These are phyloP conservation scores for Coccinonectria pachysandricola DNA, from an alignment of 2,329 filamentous ascomycete species.

Conservation along the genomic window DNA sequence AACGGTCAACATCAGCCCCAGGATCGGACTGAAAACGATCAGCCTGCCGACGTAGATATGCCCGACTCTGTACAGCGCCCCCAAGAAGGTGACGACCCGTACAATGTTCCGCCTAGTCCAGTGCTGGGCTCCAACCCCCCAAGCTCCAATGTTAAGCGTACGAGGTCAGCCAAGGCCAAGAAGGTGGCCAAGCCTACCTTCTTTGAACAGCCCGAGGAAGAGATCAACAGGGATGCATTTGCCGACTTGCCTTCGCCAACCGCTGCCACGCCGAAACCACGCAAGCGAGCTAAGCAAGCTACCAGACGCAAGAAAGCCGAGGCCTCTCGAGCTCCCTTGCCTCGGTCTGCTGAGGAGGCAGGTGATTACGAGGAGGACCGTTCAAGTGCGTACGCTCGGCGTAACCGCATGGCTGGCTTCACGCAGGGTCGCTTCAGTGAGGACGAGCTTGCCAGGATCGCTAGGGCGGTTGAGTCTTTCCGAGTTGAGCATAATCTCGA, in stretches of 20 bases:
- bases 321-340: slow-evolving; percentile 7
- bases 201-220: slow-evolving; percentile 25
- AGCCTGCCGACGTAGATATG: slow-evolving; percentile 6
- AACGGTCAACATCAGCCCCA: slow-evolving; percentile 21
- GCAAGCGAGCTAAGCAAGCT: slow-evolving; percentile 20
- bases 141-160: slow-evolving; percentile 15
- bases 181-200: slow-evolving; percentile 41
- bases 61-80: slow-evolving; percentile 12
- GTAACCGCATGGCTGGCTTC: slow-evolving; percentile 18
- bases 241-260: slow-evolving; percentile 24
- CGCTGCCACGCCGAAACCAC: slow-evolving; percentile 21
- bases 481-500: slow-evolving; percentile 31
- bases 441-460: slow-evolving; percentile 32
- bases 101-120: slow-evolving; percentile 17
- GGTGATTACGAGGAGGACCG: slow-evolving; percentile 11
- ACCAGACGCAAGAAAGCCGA: slow-evolving; percentile 16
- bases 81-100: slow-evolving; percentile 11
- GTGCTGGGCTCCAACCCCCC: slow-evolving; percentile 10
- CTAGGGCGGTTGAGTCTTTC: slow-evolving; percentile 33
- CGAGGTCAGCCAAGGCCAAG: slow-evolving; percentile 30
- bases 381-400: slow-evolving; percentile 7
- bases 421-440: slow-evolving; percentile 33
- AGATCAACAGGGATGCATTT: slow-evolving; percentile 10
- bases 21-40: slow-evolving; percentile 4
- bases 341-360: slow-evolving; percentile 14